Conservation (phyloP, 345 rosid genomes). For the Lumnitzera littorea region DNA sequence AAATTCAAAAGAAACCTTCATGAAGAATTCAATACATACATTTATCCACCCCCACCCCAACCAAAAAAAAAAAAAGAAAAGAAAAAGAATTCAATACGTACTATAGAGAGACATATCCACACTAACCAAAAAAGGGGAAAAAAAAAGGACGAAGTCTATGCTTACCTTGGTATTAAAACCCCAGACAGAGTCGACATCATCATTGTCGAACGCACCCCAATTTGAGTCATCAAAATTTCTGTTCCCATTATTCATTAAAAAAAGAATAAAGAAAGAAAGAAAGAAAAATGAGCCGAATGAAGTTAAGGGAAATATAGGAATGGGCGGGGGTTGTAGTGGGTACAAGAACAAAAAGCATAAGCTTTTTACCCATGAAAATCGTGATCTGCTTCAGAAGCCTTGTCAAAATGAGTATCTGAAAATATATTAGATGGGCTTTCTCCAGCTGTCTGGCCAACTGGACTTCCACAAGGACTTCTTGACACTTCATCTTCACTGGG, state of each 20-base stretch:
- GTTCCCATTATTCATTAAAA: not conserved
- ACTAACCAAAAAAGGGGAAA: not conserved
- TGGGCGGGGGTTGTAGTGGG: no score
- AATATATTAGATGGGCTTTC: conserved; percentile 61
- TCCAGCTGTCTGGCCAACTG: conserved; percentile 46
- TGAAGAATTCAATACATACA: no score
- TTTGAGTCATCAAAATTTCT: conserved; percentile 83
- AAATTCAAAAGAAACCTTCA: no score
- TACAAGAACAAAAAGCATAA: not conserved
- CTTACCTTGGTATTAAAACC: conserved; percentile 82
- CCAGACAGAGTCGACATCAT: conserved; percentile 93
- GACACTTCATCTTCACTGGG: conserved; percentile 79
- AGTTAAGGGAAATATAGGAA: not conserved
- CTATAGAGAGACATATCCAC: no score
- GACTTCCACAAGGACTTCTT: conserved; percentile 83
- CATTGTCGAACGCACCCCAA: conserved; percentile 94
- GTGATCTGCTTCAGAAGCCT: conserved; percentile 53
- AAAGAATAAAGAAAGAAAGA: not conserved
- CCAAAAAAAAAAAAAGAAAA: not conserved
- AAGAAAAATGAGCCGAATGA: not conserved
- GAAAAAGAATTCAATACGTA: not conserved
- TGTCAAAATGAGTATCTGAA: conserved; percentile 50
- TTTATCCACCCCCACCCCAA: no score
- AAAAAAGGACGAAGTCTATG: conserved; percentile 5
- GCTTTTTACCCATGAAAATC: conserved; percentile 37